These are phyloP conservation scores for Nakazawaea ernobii DNA, from an alignment of 805 yeast genomes.

Conservation along the genomic window DNA sequence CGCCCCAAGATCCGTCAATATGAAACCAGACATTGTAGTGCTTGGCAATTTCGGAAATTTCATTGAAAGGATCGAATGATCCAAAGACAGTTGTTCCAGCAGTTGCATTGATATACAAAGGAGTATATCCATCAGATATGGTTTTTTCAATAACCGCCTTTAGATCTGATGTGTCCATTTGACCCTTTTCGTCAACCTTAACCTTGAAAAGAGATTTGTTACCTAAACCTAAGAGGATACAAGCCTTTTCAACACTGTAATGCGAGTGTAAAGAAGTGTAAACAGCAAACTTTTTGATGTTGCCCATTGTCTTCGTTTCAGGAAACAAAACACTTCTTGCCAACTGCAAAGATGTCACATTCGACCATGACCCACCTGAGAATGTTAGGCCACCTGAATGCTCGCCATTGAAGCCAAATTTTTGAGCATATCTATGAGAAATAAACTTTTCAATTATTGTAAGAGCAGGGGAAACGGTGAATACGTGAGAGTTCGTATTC, in stretches of 20 bases:
- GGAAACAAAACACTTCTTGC: constrained; percentile 67
- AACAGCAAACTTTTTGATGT: constrained; percentile 54
- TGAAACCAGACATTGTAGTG: constrained; percentile 67
- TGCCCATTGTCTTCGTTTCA: constrained; percentile 62
- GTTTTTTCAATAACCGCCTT: constrained; percentile 39
- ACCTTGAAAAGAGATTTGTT: constrained; percentile 57
- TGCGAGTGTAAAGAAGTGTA: constrained; percentile 71
- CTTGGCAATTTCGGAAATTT: constrained; percentile 48
- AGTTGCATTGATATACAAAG: constrained; percentile 73
- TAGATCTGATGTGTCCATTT: constrained; percentile 46
- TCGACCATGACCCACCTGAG: constrained; percentile 86
- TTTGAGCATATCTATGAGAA: constrained; percentile 58
- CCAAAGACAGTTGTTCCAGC: constrained; percentile 91
- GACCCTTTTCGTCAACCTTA: constrained; percentile 48
- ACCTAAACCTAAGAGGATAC: constrained; percentile 72
- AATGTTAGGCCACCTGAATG: constrained; percentile 79
- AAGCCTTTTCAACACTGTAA: constrained; percentile 77
- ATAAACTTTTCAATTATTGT: constrained; percentile 69
- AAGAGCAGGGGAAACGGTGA: constrained; percentile 76
- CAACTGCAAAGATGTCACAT: constrained; percentile 70
- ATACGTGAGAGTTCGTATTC: constrained; percentile 83
- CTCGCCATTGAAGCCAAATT: constrained; percentile 52
- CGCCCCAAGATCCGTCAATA: constrained; percentile 91
- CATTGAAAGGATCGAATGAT: constrained; percentile 64
- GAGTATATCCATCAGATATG: constrained; percentile 50